phyloP scores from a whole-genome alignment of 495 filamentous ascomycete species.

The Xanthoparmelia taractica region DNA sequence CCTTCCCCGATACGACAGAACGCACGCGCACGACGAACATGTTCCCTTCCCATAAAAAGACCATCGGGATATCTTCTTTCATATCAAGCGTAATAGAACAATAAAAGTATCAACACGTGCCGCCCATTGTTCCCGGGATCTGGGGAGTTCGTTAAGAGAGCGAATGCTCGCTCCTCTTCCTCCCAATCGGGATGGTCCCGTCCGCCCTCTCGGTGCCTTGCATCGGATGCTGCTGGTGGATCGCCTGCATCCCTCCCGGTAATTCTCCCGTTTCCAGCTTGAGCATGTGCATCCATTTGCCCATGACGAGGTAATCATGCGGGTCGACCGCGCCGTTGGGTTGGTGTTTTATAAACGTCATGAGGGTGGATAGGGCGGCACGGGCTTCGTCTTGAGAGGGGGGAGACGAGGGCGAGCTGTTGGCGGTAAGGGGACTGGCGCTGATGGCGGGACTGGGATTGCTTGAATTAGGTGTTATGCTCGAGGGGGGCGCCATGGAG shows the following conservation, averaged over 20 bases:
- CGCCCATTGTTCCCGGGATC: not conserved
- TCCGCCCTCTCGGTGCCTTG: constrained; percentile 37
- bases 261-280: constrained; percentile 55
- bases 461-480: constrained; percentile 16
- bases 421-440: constrained; percentile 39
- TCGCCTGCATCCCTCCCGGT: constrained; percentile 61
- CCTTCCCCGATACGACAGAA: not conserved
- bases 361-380: constrained; percentile 73
- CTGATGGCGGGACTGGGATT: constrained; percentile 18
- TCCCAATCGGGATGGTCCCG: constrained; percentile 33
- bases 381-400: constrained; percentile 88
- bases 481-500: constrained; percentile 45
- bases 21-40: not conserved
- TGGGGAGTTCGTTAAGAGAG: constrained; percentile 26
- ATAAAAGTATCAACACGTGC: not conserved
- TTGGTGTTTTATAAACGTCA: constrained; percentile 75
- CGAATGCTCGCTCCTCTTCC: constrained; percentile 50
- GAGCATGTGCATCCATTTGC: constrained; percentile 84
- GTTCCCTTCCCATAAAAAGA: not conserved
- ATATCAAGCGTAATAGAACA: not conserved
- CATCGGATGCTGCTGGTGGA: constrained; percentile 40
- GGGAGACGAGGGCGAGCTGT: constrained; percentile 37
- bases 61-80: not conserved
- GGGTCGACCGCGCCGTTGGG: constrained; percentile 63
- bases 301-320: constrained; percentile 74